Conservation (phyloP, 805 yeast species). For the Crinitomyces ghanaensis region DNA sequence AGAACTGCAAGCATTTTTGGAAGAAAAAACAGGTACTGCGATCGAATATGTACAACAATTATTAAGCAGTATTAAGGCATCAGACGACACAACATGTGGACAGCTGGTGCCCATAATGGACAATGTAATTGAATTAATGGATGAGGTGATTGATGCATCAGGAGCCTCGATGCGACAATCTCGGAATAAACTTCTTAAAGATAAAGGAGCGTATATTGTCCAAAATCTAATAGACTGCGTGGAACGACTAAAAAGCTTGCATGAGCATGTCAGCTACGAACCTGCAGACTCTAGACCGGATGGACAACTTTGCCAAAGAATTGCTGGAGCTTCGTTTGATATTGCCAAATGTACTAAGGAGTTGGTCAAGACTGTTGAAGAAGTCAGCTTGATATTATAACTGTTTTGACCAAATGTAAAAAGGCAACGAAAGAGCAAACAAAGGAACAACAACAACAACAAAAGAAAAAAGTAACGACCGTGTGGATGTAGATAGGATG, state of each 20-base stretch:
- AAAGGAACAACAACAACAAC: no score
- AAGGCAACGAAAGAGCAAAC: no score
- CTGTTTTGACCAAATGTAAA: no score
- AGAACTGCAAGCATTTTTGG: constrained; percentile 73
- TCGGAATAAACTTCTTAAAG: constrained; percentile 71
- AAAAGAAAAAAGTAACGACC: no score
- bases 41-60: constrained; percentile 80
- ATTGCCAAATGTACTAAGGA: constrained; percentile 95
- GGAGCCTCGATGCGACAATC: constrained; percentile 80
- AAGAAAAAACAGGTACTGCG: constrained; percentile 87
- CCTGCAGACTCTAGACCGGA: constrained; percentile 51
- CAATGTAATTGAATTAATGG: constrained; percentile 68
- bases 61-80: constrained; percentile 35
- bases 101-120: constrained; percentile 58
- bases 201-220: constrained; percentile 87
- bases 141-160: constrained; percentile 84
- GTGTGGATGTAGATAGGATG: no score
- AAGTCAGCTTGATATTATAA: constrained; percentile 65
- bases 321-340: constrained; percentile 93
- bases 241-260: constrained; percentile 66
- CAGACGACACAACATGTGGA: constrained; percentile 58
- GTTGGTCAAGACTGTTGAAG: constrained; percentile 90
- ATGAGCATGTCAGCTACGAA: constrained; percentile 30
- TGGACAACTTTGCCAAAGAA: constrained; percentile 79
- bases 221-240: constrained; percentile 77